Evolutionary conservation across 2,329 filamentous ascomycete genomes (phyloP), one percentile per base, ranked within the genome.

Genomic region (Neonectria sp.): DNA sequence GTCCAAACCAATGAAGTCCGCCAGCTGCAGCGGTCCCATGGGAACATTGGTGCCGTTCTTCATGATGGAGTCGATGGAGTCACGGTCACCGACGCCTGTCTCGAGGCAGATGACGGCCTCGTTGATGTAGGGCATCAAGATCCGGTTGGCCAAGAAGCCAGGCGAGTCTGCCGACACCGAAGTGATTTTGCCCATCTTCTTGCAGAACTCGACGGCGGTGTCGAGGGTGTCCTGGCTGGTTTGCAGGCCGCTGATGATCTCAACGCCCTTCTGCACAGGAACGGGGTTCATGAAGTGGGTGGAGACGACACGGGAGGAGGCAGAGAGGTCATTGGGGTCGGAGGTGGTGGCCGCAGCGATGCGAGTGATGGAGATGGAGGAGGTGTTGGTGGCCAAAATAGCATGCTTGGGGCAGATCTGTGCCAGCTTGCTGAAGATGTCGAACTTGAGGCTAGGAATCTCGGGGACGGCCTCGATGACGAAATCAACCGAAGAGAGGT

Each of bases 271-370:
- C 79, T 98, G 96, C 35, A 99, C 85, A 2, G 96, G 96, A 0
- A 99, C 96, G 0, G 96, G 96, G 86, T 99, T 99, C 96, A 99
- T 99, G 83, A 99, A 99, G 82, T 99, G 96, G 17, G 96, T 98
- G 58, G 94, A 94, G 62, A 99, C 90, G 11, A 99, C 96, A 55
- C 96, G 92, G 6, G 94, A 95, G 49, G 94, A 92, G 46, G 91
- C 93, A 49, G 91, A 92, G 27, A 93, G 91, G 77, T 97, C 93
- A 21, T 85, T 95, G 1, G 94, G 92, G 78, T 97, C 90, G 63
- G 86, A 86, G 29, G 91, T 92, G 1, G 95, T 95, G 11, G 95
- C 90, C 4, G 96, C 95, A 24, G 96, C 96, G 76, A 99, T 98
- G 78, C 92, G 93, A 49, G 96, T 99, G 80, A 99, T 98, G 68